Conservation (phyloP, 2,329 filamentous ascomycete genomes). For the Colletotrichum gigasporum region DNA sequence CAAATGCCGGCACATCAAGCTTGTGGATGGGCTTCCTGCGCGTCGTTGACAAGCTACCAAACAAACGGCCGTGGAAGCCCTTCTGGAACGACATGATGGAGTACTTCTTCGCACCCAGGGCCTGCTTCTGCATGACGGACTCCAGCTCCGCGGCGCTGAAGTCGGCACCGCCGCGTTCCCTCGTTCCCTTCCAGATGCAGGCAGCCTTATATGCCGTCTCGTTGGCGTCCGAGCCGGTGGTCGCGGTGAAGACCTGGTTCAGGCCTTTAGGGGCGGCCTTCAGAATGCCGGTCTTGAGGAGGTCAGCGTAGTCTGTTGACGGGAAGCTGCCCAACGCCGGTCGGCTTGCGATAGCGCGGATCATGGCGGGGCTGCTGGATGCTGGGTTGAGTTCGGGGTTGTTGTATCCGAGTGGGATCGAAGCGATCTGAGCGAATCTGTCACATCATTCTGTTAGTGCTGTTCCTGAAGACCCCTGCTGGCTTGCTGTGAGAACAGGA, state of each 20-base stretch:
- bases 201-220: conserved; percentile 95
- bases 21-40: conserved; percentile 96
- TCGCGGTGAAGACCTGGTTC: conserved; percentile 89
- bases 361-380: conserved; percentile 81
- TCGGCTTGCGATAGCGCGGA: conserved; percentile 83
- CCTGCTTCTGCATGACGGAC: conserved; percentile 81
- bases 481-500: not conserved
- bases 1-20: conserved; percentile 91
- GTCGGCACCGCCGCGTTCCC: conserved; percentile 83
- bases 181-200: conserved; percentile 89
- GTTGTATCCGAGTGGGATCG: conserved; percentile 92
- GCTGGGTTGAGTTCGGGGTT: conserved; percentile 79
- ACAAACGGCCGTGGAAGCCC: conserved; percentile 90
- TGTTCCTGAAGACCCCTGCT: no score
- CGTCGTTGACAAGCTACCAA: conserved; percentile 87
- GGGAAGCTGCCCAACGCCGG: conserved; percentile 93
- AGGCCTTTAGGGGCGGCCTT: conserved; percentile 84
- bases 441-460: no score
- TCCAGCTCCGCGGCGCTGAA: conserved; percentile 81
- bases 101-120: conserved; percentile 78
- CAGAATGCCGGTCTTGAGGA: conserved; percentile 83
- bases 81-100: conserved; percentile 91
- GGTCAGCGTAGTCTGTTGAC: conserved; percentile 81
- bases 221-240: conserved; percentile 91
- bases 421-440: conserved; percentile 86